Base-by-base conservation (phyloP, 352 stramenopile species). In the Phytopythium boreale region DNA sequence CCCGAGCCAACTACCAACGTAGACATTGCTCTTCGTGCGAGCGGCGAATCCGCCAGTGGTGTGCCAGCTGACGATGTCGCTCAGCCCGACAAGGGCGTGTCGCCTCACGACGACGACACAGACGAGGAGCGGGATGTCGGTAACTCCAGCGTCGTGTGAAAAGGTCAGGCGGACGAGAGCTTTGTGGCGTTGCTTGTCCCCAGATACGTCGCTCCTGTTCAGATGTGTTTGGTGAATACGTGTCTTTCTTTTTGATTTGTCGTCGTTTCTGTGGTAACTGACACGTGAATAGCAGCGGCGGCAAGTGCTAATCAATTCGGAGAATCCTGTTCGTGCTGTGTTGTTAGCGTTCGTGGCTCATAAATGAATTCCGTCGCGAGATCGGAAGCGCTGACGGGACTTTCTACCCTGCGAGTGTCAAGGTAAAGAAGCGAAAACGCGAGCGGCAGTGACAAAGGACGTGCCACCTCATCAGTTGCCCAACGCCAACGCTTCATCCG, bases 1-100 rank as follows among this genome's bases (percentile, higher is more conserved):
- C 39, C 56, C 22, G 73, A 76, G 24, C 62, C 59, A 46, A 7
- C 59, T 19, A 2, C 29, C 2, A 44, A 9, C 26, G 49, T 58
- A 12, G 34, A 60, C 20, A 47, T 59, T 46, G 31, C 20, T 3
- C 53, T 59, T 19, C 53, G 52, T 26, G 9, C 26, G 2, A 59
- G 34, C 36, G 24, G 24, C 12, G 47, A 52, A 9, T 27, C 46
- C 2, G 12, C 46, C 12, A 22, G 10, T 26, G 46, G 12, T 8
- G 22, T 4, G 2, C 15, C 22, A 52, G 46, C 46, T 20, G 41
- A 20, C 4, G 41, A 46, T 22, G 41, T 15, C 4, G 46, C 8
- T 12, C 22, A 49, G n/a, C 61, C 27, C 39, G 60, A 55, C 43
- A 59, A 56, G 44, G 36, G n/a, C 14, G 44, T n/a, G 15, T 55